Evolutionary conservation across 1,284 basidiomycete species (phyloP).

Genomic region (Ceratobasidium theobromae): DNA sequence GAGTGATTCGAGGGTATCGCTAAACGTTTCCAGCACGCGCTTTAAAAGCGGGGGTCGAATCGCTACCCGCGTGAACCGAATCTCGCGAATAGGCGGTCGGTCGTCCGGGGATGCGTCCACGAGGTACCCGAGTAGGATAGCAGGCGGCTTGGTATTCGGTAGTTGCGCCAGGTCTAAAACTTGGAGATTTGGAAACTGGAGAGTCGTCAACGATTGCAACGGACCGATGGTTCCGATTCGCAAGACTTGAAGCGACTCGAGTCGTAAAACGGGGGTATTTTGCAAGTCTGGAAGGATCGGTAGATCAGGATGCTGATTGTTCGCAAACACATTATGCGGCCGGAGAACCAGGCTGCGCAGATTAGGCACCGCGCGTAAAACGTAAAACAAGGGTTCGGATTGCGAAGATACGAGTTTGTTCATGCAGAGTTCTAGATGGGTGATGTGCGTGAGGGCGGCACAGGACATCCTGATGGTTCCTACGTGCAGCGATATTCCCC

Average conservation of each 20-base stretch:
- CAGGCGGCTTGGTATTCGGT: not conserved
- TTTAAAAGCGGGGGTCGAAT: not conserved
- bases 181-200: not conserved
- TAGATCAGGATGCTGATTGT: not conserved
- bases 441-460: not conserved
- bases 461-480: not conserved
- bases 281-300: not conserved
- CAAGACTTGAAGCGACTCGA: not conserved
- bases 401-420: not conserved
- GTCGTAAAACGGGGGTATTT: not conserved
- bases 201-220: not conserved
- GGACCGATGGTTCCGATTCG: not conserved
- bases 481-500: not conserved
- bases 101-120: not conserved
- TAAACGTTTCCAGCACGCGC: not conserved
- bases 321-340: not conserved
- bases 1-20: constrained; percentile 6
- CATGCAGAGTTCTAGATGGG: not conserved
- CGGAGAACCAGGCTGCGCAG: not conserved
- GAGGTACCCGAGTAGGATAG: not conserved
- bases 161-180: not conserved
- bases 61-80: not conserved
- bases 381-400: not conserved
- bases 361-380: not conserved
- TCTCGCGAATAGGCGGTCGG: not conserved